Evolutionary conservation across 192 early-diverging fungal genomes (phyloP), one percentile per base, ranked within the genome.

Genomic region (Allomyces macrogynus): DNA sequence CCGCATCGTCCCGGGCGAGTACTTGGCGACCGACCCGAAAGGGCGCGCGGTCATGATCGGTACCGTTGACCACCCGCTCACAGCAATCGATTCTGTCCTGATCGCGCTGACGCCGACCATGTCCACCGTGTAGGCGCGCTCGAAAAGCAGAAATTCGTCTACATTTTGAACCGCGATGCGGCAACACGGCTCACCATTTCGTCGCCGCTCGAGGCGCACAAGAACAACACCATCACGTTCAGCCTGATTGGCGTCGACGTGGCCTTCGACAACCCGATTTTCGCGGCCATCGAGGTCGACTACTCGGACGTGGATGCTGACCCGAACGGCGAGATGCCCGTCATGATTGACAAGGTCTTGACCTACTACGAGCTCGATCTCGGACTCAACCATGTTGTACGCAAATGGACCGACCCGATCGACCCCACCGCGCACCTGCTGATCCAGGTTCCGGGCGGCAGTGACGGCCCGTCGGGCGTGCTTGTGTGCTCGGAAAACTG

Each of bases 241-340:
- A 78, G 87, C 68, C 76, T 87, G 64, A 86, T 89, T 23, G 94
- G 87, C 25, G 83, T 97, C 10, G 97, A 99, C 74, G 95, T 99
- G 24, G 97, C 93, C 0, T 99, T 89, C 68, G 97, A 99, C 67
- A 99, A 97, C 72, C 97, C 97, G 11, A 80, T 94, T 44, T 99
- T 99, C 79, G 97, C 95, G 1, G 85, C 86, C 62, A 71, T 99
- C 57, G 96, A 99, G 71, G 78, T 84, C 1, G 86, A 85, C 72
- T 92, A 91, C 68, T 77, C 79, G 23, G 95, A 90, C 60, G 82
- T 83, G 7, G 91, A 92, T 70, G 73, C 82, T 57, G 88, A 88
- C 73, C 78, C 84, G 20, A 77, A 81, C 11, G 86, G 82, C 9
- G 84, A 78, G 61, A 78, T 83, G 26, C 71, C 82, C 14, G 89